Base-by-base conservation (phyloP, 208 protist species). In the Crithidia fasciculata region DNA sequence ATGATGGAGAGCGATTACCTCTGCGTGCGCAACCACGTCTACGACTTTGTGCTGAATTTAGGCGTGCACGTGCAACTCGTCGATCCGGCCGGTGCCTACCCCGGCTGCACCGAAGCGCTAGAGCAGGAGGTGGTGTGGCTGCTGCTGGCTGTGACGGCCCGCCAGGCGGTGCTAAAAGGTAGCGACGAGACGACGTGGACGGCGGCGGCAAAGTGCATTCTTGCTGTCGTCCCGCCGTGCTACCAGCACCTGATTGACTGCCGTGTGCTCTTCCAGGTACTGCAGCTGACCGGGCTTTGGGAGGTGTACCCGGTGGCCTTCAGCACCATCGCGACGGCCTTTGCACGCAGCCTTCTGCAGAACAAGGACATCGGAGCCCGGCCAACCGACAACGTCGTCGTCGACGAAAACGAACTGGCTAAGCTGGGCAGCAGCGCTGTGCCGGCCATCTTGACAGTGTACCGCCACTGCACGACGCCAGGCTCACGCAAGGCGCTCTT, bases 1-100 rank as follows among this genome's bases (percentile, higher is more conserved):
- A 86, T 89, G 83, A 94, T 95, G 90, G 76, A 84, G 66, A 94
- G 85, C 72, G 89, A 93, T 61, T 97, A 97, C 72, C 72, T 94
- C 40, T 97, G 87, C 70, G 89, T 97, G 68, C 85, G 89, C 66
- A 87, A 86, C 55, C 89, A 97, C 72, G 93, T 97, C 47, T 97
- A 95, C 76, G 90, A 95, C 77, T 87, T 97, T 59, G 53, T 97
- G 3, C 52, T 95, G 10, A 95, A 87, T 52, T 78, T 97, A 10
- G 88, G 86, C 39, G 76, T 89, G 57, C 93, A 97, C 70, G 68
- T 97, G 57, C 93, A 95, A 66, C 56, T 97, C n/a, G 80, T 97
- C 10, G 93, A 97, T 81, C 84, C 90, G 4, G 64, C 82, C 4
- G 85, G 82, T 16, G 62, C 70, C 67, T 90, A 85, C 66, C 81